A percentile compares a stretch with the other conserved stretches of the same genome.
Conservation (phyloP, 164 flowering plant species). For the Macadamia tetraphylla region DNA sequence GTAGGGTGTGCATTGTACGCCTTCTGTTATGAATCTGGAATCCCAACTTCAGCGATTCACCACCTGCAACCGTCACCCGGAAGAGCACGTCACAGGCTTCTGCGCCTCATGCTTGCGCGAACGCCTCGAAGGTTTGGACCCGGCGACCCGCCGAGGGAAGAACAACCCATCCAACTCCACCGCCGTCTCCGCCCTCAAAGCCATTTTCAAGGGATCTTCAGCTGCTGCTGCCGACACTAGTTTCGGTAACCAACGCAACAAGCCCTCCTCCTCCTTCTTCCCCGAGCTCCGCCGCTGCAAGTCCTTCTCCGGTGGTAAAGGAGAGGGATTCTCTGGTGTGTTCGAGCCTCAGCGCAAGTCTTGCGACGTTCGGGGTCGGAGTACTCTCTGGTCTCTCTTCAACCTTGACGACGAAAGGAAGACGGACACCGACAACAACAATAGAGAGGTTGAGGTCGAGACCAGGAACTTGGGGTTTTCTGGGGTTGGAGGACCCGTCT, state of each 20-base stretch:
- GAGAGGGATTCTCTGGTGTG: constrained; percentile 49
- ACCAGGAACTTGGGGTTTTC: constrained; percentile 30
- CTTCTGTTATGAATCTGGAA: constrained; percentile 22
- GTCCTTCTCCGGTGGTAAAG: constrained; percentile 60
- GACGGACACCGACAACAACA: constrained; percentile 1
- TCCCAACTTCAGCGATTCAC: constrained; percentile 37
- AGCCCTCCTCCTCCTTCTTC: constrained; percentile 16
- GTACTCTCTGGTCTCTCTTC: constrained; percentile 54
- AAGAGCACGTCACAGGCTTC: constrained; percentile 65
- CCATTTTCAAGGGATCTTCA: constrained; percentile 12
- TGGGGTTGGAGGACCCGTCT: constrained; percentile 31
- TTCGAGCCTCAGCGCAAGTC: constrained; percentile 81
- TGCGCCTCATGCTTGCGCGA: constrained; percentile 86
- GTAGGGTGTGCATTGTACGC: constrained; percentile 10
- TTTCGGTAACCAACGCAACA: background rate
- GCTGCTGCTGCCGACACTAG: background rate
- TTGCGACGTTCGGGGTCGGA: constrained; percentile 74
- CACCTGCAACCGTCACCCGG: constrained; percentile 62
- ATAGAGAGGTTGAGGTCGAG: constrained; percentile 23
- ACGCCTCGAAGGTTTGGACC: constrained; percentile 61
- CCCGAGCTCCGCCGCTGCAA: constrained; percentile 81
- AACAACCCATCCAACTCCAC: constrained; percentile 5
- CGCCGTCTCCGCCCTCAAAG: constrained; percentile 12
- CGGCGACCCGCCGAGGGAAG: constrained; percentile 6
- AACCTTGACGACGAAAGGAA: constrained; percentile 45